phyloP scores from a whole-genome alignment of 495 filamentous ascomycete species.

The Daldinia vernicosa region DNA sequence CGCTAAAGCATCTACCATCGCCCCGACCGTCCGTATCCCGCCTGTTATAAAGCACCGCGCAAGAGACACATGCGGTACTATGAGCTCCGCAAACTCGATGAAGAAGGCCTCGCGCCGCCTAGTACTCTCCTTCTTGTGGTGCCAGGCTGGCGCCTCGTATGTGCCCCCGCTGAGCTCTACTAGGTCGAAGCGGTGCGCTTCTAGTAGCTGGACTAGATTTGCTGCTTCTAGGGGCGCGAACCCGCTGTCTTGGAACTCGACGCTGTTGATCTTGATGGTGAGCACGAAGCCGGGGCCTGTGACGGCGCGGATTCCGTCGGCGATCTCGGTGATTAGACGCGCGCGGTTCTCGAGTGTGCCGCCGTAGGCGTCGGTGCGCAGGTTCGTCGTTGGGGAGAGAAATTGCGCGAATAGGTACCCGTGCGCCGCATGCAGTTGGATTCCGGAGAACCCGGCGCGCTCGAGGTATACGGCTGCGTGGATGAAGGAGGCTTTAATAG shows the following conservation, averaged over 20 bases:
- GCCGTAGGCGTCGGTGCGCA: constrained; percentile 71
- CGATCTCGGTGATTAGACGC: constrained; percentile 65
- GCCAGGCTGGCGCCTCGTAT: constrained; percentile 64
- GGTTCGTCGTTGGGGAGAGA: constrained; percentile 62
- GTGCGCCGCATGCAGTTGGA: constrained; percentile 68
- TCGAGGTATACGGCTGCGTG: constrained; percentile 58
- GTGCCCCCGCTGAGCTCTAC: constrained; percentile 73
- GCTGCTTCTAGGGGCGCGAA: constrained; percentile 65
- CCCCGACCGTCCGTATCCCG: constrained; percentile 67
- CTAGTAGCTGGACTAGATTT: constrained; percentile 63
- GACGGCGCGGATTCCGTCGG: constrained; percentile 57
- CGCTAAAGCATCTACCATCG: constrained; percentile 67
- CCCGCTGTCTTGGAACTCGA: constrained; percentile 70
- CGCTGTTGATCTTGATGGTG: constrained; percentile 73
- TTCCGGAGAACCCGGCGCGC: constrained; percentile 62
- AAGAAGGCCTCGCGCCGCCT: constrained; percentile 70
- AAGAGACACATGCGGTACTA: constrained; percentile 62
- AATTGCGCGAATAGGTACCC: constrained; percentile 65
- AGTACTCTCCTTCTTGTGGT: constrained; percentile 63
- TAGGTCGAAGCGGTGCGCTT: constrained; percentile 66
- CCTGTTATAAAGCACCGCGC: constrained; percentile 70
- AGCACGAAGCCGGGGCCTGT: constrained; percentile 63
- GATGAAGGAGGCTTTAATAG: constrained; percentile 57
- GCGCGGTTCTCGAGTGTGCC: constrained; percentile 71
- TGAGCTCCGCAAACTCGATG: constrained; percentile 70